Conservation (phyloP, 768 basidiomycete genomes). For the Rhizopogon sp. region DNA sequence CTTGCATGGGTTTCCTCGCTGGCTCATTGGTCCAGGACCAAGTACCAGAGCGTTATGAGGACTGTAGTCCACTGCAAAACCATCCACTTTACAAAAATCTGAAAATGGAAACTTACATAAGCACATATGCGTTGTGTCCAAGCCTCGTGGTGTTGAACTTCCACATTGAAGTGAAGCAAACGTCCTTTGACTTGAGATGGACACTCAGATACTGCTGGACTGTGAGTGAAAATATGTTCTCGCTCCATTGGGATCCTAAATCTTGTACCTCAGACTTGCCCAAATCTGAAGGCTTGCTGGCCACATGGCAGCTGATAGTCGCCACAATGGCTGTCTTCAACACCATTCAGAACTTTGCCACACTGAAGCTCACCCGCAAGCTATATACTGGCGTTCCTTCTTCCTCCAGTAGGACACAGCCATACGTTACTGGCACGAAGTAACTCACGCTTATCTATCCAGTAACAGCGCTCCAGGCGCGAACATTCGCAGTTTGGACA, state of each 20-base stretch:
- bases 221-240: conserved; percentile 7
- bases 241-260: conserved; percentile 1
- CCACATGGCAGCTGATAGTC: conserved; percentile 85
- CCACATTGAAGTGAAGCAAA: not conserved
- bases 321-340: conserved; percentile 81
- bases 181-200: conserved; percentile 3
- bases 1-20: conserved; percentile 25
- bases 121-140: not conserved
- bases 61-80: conserved; percentile 12
- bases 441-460: conserved; percentile 1
- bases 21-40: conserved; percentile 16
- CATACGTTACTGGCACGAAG: not conserved
- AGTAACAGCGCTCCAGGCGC: conserved; percentile 86
- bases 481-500: conserved; percentile 92
- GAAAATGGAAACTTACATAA: conserved; percentile 26
- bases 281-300: conserved; percentile 63
- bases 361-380: conserved; percentile 69
- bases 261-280: conserved; percentile 48
- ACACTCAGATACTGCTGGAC: conserved; percentile 16
- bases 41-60: conserved; percentile 8
- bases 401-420: conserved; percentile 30
- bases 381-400: conserved; percentile 56
- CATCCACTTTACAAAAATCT: conserved; percentile 4
- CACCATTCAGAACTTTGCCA: conserved; percentile 75
- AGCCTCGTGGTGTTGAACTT: not conserved